Evolutionary conservation across 441 rosid species (phyloP), one percentile per base, ranked within the genome.

Genomic region (Erodium texanum): DNA sequence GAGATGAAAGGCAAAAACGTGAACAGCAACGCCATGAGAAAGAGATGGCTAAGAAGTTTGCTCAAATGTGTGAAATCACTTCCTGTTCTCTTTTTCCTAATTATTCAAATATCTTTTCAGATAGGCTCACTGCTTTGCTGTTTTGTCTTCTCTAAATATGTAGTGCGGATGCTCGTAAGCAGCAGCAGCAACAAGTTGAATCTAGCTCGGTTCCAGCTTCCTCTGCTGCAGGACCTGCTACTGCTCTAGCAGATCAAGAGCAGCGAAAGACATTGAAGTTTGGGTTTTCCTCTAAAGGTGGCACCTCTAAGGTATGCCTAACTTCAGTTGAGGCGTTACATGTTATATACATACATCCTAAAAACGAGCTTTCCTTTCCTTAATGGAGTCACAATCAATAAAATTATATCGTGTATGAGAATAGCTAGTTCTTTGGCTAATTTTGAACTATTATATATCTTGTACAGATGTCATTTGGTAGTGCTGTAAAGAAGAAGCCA

Each of bases 1-100:
- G 97, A 14, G 97, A 94, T 83, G 99, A 88, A 63, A 76, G 97
- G 50, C 90, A 86, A 75, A 94, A 89, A 74, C 83, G 97, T 66
- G 97, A 94, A 74, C 82, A 73, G 76, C 99, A 88, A 75, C 92
- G 96, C 18, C 92, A 80, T 72, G 97, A 94, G 77, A 91, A 77
- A 75, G 97, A 94, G 84, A 78, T 94, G 91, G 93, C 94, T 14
- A 32, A 32, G 36, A 91, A 88, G 74, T 86, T 89, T 84, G 78
- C 83, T 50, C 75, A 78, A 71, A 86, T 78, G 82, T 85, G 83
- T 67, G 19, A 10, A 11, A 43, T n/a, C 54, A 67, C 23, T 32
- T 15, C 36, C 41, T 15, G 48, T 50, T 24, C 18, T 14, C 1
- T 38, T 68, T 59, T 69, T n/a, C n/a, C n/a, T n/a, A n/a, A n/a